Evolutionary conservation across 805 yeast species (phyloP).

Genomic region (Pichia ethanolica): DNA sequence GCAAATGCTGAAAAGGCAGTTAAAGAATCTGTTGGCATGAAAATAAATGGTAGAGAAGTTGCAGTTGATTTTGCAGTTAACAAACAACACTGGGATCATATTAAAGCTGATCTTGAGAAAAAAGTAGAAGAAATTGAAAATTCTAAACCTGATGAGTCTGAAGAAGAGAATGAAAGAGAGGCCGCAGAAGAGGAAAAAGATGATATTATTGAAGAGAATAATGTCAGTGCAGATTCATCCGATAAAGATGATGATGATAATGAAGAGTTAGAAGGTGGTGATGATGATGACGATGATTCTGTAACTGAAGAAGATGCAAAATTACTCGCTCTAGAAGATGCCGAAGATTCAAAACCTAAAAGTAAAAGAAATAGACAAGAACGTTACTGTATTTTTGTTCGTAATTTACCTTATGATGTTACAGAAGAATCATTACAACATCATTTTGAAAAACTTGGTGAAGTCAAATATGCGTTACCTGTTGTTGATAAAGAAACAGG

Average conservation of each 20-base stretch:
- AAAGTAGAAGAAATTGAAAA: slow-evolving; percentile 31
- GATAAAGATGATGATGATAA: slow-evolving; percentile 25
- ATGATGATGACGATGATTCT: slow-evolving; percentile 13
- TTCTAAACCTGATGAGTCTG: slow-evolving; percentile 32
- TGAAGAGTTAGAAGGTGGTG: slow-evolving; percentile 23
- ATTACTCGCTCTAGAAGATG: slow-evolving; percentile 27
- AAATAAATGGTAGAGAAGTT: slow-evolving; percentile 84
- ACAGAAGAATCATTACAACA: slow-evolving; percentile 68
- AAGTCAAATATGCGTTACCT: slow-evolving; percentile 87
- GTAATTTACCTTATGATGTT: slow-evolving; percentile 94
- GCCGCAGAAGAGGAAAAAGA: slow-evolving; percentile 29
- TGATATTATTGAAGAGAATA: slow-evolving; percentile 17
- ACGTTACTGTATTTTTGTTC: slow-evolving; percentile 68
- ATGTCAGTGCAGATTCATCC: too few relatives aligned
- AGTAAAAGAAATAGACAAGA: slow-evolving; percentile 56
- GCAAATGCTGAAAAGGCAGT: slow-evolving; percentile 75
- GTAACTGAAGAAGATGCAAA: slow-evolving; percentile 23
- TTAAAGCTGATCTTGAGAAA: slow-evolving; percentile 39
- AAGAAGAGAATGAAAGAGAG: slow-evolving; percentile 31
- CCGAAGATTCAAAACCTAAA: slow-evolving; percentile 28
- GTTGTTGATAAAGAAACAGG: slow-evolving; percentile 83
- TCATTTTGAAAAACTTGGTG: slow-evolving; percentile 80
- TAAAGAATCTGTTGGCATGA: slow-evolving; percentile 62
- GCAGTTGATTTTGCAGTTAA: slow-evolving; percentile 92
- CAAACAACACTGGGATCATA: slow-evolving; percentile 72